Evolutionary conservation across 257 asterid genomes (phyloP), one percentile per base, ranked within the genome.

Genomic region (Solanum commersonii): DNA sequence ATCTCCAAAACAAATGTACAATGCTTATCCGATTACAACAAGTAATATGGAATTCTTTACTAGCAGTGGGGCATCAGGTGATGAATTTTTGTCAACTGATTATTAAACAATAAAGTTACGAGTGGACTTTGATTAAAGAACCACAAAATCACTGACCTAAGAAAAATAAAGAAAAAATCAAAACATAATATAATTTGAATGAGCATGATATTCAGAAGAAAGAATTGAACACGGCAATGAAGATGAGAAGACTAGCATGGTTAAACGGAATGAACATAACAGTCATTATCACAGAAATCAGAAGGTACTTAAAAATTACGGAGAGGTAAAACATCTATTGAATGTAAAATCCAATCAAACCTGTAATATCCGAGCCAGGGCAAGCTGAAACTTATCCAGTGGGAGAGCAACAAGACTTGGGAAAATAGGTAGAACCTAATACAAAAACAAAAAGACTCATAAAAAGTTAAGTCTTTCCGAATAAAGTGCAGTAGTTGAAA

Each of bases 301-400:
- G 25, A 74, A 84, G 85, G 40, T 67, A 38, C 71, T 81, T 65
- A 86, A 87, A 40, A 56, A 40, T 11, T 22, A 42, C 73, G 86
- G 78, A 22, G 60, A 49, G 59, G 83, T 11, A 78, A 85, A 68
- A 86, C 38, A 60, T 59, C 35, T 37, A 40, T 40, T 16, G 67
- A 82, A 5, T 40, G 63, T 85, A 86, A 38, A 79, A 76, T 86
- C 34, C 78, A 87, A 79, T 31, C 86, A 81, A 87, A 95, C 99
- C 98, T 96, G 98, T 86, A 97, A 92, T 89, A 96, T 94, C 93
- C 95, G 98, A 91, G 98, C 99, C 87, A 97, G 93, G 59, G 99
- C 99, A 83, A 91, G 92, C 94, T 97, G 99, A 92, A 97, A 96
- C 94, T 96, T 95, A 89, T 94, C 95, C 91, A 92, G 89, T 20